Base-by-base conservation (phyloP, 257 asterid genomes). In the Solanum tarapatanum region DNA sequence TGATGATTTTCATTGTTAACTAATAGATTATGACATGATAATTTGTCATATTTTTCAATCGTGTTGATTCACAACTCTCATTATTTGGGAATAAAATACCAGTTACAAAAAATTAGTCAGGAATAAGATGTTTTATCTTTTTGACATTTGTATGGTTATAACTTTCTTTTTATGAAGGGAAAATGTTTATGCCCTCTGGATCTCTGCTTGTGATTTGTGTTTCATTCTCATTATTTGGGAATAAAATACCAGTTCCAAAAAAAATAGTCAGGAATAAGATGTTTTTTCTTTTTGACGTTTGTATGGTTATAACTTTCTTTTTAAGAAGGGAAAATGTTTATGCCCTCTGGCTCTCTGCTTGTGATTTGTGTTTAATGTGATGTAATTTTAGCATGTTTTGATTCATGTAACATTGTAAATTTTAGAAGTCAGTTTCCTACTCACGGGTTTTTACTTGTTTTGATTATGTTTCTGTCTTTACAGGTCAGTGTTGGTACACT, bases 401-500 rank as follows among this genome's bases (percentile, higher is more conserved):
- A 36, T 74, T 74, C 30, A 74, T 36, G 82, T 21, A 21, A 74
- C 82, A 28, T 28, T 13, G 37, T 70, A 7, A 70, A 35, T 37
- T 75, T 23, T 7, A 39, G 35, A 76, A 76, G 33, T 76, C 5
- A 76, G 83, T 39, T 76, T 74, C 30, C 82, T 74, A 11, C 51
- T n/a, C 26, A 76, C 0, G 21, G 36, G 13, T 8, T 77, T 77
- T 30, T 48, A 3, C 85, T 28, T 80, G 69, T 48, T 24, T 66
- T 91, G 76, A 90, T 84, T 23, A 51, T 79, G 74, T 19, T 48
- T 62, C 80, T 88, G 11, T 80, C 80, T 55, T 60, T 91, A 92
- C 97, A 97, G 99, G 99, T 97, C 86, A 97, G 99, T 89, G 99
- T 97, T n/a, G 99, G 99, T 73, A 97, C 99, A 30, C 99, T 97